phyloP scores from a whole-genome alignment of 768 basidiomycete species.

The Russula sp. region DNA sequence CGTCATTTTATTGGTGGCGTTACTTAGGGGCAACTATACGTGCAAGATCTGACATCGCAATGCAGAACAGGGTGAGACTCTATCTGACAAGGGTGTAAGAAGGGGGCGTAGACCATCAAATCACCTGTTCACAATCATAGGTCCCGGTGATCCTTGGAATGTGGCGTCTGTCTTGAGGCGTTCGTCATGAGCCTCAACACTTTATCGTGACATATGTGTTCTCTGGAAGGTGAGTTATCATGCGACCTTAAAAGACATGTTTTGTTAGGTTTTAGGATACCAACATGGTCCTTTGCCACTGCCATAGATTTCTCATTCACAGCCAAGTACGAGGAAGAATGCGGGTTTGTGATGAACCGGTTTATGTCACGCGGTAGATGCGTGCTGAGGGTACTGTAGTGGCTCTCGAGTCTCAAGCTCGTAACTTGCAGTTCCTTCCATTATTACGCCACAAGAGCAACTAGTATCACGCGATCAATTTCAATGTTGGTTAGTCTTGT shows the following conservation, averaged over 20 bases:
- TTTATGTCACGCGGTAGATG: neutral
- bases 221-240: neutral
- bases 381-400: neutral
- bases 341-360: no score
- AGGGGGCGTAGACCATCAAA: neutral
- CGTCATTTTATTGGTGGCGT: slow-evolving; percentile 1
- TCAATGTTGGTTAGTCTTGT: no score
- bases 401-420: neutral
- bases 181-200: neutral
- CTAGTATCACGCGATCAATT: neutral
- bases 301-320: neutral
- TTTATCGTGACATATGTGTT: neutral
- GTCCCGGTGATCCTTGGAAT: neutral
- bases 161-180: neutral
- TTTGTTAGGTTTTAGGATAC: neutral
- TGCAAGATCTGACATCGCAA: neutral
- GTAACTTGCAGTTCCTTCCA: no score
- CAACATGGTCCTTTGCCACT: neutral
- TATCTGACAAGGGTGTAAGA: no score
- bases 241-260: neutral
- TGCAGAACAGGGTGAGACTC: neutral
- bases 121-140: neutral
- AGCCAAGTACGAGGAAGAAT: no score
- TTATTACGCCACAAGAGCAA: no score
- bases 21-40: neutral